Conservation (phyloP, 1,139 yeast genomes). For the Yamadazyma friedrichii region DNA sequence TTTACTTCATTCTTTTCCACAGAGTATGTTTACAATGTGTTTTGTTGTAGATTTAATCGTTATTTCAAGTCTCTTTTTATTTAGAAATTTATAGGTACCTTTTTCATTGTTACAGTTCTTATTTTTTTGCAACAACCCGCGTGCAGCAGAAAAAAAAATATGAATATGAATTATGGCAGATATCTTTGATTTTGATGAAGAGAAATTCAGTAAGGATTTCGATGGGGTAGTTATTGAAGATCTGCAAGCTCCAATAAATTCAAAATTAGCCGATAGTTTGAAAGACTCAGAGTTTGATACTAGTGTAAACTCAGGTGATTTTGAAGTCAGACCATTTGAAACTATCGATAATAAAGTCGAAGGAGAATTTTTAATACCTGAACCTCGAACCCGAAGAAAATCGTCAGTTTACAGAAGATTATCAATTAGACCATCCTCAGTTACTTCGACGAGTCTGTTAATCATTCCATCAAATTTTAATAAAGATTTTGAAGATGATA, state of each 20-base stretch:
- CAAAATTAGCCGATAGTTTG: too few relatives aligned
- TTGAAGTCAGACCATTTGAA: slow-evolving; percentile 8
- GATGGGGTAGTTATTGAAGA: not conserved
- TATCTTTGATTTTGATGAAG: not conserved
- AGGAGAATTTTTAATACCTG: slow-evolving; percentile 3
- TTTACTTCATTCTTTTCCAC: slow-evolving; percentile 8
- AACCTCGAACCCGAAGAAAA: slow-evolving; percentile 15
- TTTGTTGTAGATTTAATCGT: slow-evolving; percentile 5
- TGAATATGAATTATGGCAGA: not conserved
- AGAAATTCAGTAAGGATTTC: not conserved
- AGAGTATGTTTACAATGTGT: slow-evolving; percentile 8
- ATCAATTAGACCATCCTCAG: slow-evolving; percentile 21
- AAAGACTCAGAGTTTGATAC: not conserved
- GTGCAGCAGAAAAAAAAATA: not conserved
- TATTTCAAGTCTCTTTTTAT: not conserved
- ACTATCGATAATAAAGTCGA: not conserved
- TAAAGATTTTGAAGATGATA: slow-evolving; percentile 14
- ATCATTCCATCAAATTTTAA: slow-evolving; percentile 21
- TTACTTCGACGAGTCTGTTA: slow-evolving; percentile 17
- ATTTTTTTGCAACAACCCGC: slow-evolving; percentile 3
- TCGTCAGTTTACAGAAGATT: slow-evolving; percentile 25
- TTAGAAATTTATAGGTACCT: not conserved
- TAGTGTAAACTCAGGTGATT: slow-evolving; percentile 3
- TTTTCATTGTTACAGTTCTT: too few relatives aligned
- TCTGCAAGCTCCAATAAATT: too few relatives aligned